These are phyloP conservation scores for Zasmidium citrigriseum DNA, from an alignment of 2,329 filamentous ascomycete genomes.

Conservation along the genomic window DNA sequence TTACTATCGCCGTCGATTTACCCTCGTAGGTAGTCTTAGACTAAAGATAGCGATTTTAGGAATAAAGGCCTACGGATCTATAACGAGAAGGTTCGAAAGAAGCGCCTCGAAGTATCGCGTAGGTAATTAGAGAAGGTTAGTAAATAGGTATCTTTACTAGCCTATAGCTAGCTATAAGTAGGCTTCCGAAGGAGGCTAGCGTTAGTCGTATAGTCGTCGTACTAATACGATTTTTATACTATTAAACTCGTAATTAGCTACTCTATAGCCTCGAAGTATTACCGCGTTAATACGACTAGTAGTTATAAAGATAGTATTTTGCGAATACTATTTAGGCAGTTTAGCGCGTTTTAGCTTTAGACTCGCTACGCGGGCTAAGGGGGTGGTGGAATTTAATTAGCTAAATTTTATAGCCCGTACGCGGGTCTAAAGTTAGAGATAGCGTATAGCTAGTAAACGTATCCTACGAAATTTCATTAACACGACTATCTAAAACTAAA, in stretches of 20 bases:
- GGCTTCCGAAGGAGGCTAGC: background rate
- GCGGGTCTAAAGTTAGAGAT: too few species aligned
- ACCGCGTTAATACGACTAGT: background rate
- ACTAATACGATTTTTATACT: background rate
- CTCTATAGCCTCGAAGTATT: background rate
- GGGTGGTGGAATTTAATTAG: too few species aligned
- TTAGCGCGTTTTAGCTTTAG: background rate
- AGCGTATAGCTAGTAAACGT: too few species aligned
- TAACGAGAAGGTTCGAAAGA: background rate
- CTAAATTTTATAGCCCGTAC: too few species aligned
- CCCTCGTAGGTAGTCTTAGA: background rate
- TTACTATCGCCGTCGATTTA: background rate
- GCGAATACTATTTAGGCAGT: background rate
- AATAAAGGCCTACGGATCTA: background rate
- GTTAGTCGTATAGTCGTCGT: background rate
- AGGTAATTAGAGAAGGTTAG: background rate
- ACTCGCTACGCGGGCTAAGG: too few species aligned
- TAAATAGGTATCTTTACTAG: background rate
- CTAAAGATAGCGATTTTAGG: background rate
- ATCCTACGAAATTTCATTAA: too few species aligned
- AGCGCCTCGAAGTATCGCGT: background rate
- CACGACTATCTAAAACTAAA: too few species aligned
- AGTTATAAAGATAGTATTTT: background rate
- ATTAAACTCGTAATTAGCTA: background rate
- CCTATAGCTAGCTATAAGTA: background rate